Evolutionary conservation across 345 rosid species (phyloP), one percentile per base, ranked within the genome.

Genomic region (Erucastrum elatum): DNA sequence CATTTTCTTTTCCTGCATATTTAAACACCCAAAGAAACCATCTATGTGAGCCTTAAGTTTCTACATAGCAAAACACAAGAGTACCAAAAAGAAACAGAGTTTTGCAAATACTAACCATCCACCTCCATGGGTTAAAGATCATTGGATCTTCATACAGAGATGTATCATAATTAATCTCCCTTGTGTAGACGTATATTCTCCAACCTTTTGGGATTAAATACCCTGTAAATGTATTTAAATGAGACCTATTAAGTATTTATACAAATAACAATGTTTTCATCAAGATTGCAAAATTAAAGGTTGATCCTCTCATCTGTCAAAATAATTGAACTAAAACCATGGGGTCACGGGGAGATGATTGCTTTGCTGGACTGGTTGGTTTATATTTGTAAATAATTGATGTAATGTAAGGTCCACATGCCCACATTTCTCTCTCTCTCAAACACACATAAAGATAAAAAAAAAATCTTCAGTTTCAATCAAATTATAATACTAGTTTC

Each of bases 51-150:
- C 71, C 7, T 25, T 11, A 72, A 12, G 21, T 29, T 72, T 62
- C 63, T 27, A 21, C 53, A 27, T 39, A 60, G 29, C 12, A 17
- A 33, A 64, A 63, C 10, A 70, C 17, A 41, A 46, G 26, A 68
- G 58, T 27, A 69, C 4, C 33, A 46, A 9, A 27, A 21, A 13
- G 44, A 5, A 49, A 11, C 10, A 12, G 9, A 4, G 27, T 3
- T 31, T 9, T 16, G 46, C 64, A 5, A 49, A 33, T 2, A 70
- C 83, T 75, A 64, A 80, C 98, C 94, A 91, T 83, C 98, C 98
- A 94, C 88, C 97, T 90, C 97, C 95, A 94, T 59, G 98, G 98
- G 84, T 90, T 94, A 85, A 94, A 92, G 66, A 79, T 62, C 26
- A 87, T 82, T 29, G 97, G 95, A 58, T 92, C 97, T 8, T 90